Conservation (phyloP, 2,329 filamentous ascomycete species). For the Orbilia ellipsospora region DNA sequence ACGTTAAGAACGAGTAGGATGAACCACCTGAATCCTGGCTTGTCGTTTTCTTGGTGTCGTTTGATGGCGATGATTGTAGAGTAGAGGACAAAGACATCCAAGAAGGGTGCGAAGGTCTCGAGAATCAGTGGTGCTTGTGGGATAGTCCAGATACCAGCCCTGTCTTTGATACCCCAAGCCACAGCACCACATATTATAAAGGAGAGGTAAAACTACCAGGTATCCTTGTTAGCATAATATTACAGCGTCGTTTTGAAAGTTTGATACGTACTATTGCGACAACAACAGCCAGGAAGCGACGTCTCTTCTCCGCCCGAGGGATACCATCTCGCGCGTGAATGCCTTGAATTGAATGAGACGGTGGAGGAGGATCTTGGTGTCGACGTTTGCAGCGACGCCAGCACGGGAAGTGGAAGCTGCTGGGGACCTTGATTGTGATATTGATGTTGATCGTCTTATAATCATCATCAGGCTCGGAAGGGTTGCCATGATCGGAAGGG, state of each 20-base stretch:
- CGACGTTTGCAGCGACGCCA: slow-evolving; percentile 29
- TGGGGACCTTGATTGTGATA: slow-evolving; percentile 46
- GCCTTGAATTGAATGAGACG: neutral
- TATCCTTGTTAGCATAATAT: neutral
- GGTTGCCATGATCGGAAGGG: neutral
- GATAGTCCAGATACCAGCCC: slow-evolving; percentile 8
- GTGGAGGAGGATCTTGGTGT: neutral
- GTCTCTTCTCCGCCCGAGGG: slow-evolving; percentile 15
- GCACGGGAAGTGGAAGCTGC: slow-evolving; percentile 31
- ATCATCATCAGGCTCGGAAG: slow-evolving; percentile 27
- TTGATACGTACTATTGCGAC: slow-evolving; percentile 26
- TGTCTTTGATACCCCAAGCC: slow-evolving; percentile 22
- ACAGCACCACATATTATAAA: slow-evolving; percentile 39
- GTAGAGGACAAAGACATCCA: slow-evolving; percentile 29
- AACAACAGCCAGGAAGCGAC: slow-evolving; percentile 22
- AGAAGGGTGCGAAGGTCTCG: slow-evolving; percentile 26
- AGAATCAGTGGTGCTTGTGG: slow-evolving; percentile 17
- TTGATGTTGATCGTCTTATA: slow-evolving; percentile 51
- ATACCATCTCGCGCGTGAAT: neutral
- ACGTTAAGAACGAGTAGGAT: slow-evolving; percentile 11
- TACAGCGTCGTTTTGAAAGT: neutral
- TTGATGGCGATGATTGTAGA: slow-evolving; percentile 25
- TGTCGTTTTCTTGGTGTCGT: slow-evolving; percentile 23
- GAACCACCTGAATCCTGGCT: slow-evolving; percentile 21
- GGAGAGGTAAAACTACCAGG: slow-evolving; percentile 32